A percentile compares a stretch with the other conserved stretches of the same genome.
phyloP scores from a whole-genome alignment of 2,329 filamentous ascomycete genomes.

The Xylariaceae sp. region DNA sequence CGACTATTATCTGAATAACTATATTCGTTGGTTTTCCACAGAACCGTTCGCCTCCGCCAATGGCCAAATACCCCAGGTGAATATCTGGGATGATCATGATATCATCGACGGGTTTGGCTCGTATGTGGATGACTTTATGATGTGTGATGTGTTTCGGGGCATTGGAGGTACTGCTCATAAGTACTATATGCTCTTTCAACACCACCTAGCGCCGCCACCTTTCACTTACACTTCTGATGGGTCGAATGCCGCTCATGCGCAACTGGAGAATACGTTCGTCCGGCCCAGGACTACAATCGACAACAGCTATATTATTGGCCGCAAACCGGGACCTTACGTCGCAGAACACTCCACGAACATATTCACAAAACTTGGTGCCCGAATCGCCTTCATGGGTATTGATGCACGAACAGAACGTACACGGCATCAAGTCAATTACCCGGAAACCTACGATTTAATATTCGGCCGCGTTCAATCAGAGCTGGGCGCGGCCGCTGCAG shows the following conservation, averaged over 20 bases:
- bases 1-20: constrained; percentile 85
- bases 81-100: constrained; percentile 97
- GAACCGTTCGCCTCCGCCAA: constrained; percentile 82
- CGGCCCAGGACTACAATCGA: constrained; percentile 45
- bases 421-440: constrained; percentile 89
- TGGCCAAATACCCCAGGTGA: constrained; percentile 89
- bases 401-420: constrained; percentile 95
- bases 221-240: constrained; percentile 73
- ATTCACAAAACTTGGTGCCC: constrained; percentile 75
- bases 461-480: constrained; percentile 72
- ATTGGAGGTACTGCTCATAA: constrained; percentile 92
- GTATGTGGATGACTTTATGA: constrained; percentile 92
- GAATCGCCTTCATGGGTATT: constrained; percentile 78
- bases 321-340: constrained; percentile 81
- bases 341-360: constrained; percentile 80
- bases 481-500: constrained; percentile 59
- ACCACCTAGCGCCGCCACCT: constrained; percentile 77
- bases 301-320: constrained; percentile 71
- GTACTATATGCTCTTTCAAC: constrained; percentile 97
- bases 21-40: constrained; percentile 74
- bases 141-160: constrained; percentile 82
- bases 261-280: constrained; percentile 72
- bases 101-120: constrained; percentile 92
- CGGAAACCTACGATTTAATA: constrained; percentile 79
- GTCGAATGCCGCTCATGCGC: constrained; percentile 64